Conservation (phyloP, 352 stramenopile genomes). For the Ophiocytium majus region DNA sequence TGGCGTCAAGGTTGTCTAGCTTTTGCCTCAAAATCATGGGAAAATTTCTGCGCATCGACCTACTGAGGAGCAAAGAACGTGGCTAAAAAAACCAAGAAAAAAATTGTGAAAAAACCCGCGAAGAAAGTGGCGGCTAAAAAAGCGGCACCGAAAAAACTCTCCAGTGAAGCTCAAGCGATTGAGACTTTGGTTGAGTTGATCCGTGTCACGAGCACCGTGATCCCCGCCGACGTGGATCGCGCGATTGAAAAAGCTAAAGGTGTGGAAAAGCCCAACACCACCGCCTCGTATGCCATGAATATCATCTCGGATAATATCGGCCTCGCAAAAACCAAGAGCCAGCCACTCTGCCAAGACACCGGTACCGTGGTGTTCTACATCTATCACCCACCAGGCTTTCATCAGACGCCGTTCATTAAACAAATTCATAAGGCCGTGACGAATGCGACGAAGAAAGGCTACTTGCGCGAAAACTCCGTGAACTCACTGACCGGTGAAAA, state of each 20-base stretch:
- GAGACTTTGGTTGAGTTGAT: not conserved
- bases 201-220: not conserved
- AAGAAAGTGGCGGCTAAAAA: conserved; percentile 18
- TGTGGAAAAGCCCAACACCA: not conserved
- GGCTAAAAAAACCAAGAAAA: too few species aligned
- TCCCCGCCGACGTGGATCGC: not conserved
- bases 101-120: not conserved
- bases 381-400: conserved; percentile 1
- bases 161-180: not conserved
- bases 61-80: too few species aligned
- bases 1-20: conserved; percentile 2
- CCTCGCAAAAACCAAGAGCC: not conserved
- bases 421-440: not conserved
- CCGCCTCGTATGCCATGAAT: conserved; percentile 2
- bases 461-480: too few species aligned
- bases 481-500: too few species aligned
- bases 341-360: conserved; percentile 9
- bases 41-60: too few species aligned
- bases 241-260: not conserved
- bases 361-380: conserved; percentile 6
- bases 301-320: conserved; percentile 4
- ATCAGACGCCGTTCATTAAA: conserved; percentile 2
- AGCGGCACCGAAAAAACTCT: not conserved
- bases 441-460: not conserved
- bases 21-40: too few species aligned